Base-by-base conservation (phyloP, 805 yeast genomes). In the Spathaspora boniae region DNA sequence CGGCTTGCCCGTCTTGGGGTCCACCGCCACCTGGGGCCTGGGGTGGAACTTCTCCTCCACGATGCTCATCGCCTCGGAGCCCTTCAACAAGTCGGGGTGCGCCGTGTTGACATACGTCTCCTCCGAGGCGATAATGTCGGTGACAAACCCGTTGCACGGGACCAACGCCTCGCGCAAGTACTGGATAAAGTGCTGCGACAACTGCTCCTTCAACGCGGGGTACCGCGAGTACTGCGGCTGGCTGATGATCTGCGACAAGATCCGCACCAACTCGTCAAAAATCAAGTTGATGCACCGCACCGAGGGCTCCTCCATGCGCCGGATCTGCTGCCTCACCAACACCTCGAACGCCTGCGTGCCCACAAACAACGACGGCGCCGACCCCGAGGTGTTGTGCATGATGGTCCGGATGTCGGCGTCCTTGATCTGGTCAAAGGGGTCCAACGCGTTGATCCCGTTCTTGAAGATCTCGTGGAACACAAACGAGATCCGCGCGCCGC, bases 301-400 rank as follows among this genome's bases (percentile, higher is more conserved):
- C 3, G 93, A 69, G 9, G 98, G 98, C 51, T 91, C 97, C 64
- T 89, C 96, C 67, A 93, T 87, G 61, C 98, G 79, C 51, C 74
- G 80, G 47, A 91, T 89, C 64, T 87, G 96, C 58, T 87, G 95
- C 62, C 86, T 88, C 31, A 91, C 97, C 43, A 89, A 76, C 14
- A 89, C 95, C 60, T 93, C 98, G 60, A 91, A 91, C 0, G 97
- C 97, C 51, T 87, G 93, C 7, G 98, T 91, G 16, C 98, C 98
- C 42, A 91, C 98, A 66, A 91, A 91, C 51, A 91, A 70, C 4
- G 96, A 86, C 9, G 98, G 98, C 2, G 98, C 80, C 22, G 96
- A 83, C 53, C 98, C 98, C 6, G 96, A 84, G 28, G 97, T 85
- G 62, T 91, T 91, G 69, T 93, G 91, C 82, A 91, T 83, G 46